phyloP scores from a whole-genome alignment of 345 rosid species.

The Salix exigua region DNA sequence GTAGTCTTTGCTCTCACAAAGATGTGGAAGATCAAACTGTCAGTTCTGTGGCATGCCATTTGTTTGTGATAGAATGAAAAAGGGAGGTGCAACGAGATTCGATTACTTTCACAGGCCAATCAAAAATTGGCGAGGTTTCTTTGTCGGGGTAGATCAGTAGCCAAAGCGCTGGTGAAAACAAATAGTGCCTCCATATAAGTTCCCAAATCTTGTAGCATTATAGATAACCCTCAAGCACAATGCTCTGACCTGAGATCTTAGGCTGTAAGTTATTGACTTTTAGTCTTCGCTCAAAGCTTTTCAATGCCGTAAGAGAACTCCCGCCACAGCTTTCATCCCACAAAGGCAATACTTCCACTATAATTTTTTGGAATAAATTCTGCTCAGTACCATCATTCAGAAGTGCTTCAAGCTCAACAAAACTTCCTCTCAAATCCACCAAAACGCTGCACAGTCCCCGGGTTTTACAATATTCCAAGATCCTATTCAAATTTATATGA shows the following conservation, averaged over 20 bases:
- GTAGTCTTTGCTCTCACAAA: not conserved
- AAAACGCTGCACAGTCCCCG: constrained; percentile 57
- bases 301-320: constrained; percentile 16
- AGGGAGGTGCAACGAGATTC: too few species aligned
- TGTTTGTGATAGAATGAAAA: too few species aligned
- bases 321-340: constrained; percentile 36
- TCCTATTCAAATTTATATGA: constrained; percentile 35
- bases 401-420: constrained; percentile 47
- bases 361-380: constrained; percentile 47
- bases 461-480: constrained; percentile 49
- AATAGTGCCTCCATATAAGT: not conserved
- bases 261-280: constrained; percentile 45
- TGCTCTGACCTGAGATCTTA: constrained; percentile 33
- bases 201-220: constrained; percentile 11
- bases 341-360: constrained; percentile 59
- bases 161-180: not conserved
- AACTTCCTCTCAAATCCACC: constrained; percentile 58
- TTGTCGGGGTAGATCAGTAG: not conserved
- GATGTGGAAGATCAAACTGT: not conserved
- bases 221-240: constrained; percentile 58
- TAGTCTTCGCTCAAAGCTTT: constrained; percentile 35
- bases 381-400: constrained; percentile 45
- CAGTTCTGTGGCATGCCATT: not conserved
- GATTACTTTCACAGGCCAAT: not conserved
- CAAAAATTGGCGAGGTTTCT: not conserved